A percentile compares a stretch with the other conserved stretches of the same genome.
These are phyloP conservation scores for Podospora pseudoanserina DNA, from an alignment of 495 filamentous ascomycete genomes.

Conservation along the genomic window DNA sequence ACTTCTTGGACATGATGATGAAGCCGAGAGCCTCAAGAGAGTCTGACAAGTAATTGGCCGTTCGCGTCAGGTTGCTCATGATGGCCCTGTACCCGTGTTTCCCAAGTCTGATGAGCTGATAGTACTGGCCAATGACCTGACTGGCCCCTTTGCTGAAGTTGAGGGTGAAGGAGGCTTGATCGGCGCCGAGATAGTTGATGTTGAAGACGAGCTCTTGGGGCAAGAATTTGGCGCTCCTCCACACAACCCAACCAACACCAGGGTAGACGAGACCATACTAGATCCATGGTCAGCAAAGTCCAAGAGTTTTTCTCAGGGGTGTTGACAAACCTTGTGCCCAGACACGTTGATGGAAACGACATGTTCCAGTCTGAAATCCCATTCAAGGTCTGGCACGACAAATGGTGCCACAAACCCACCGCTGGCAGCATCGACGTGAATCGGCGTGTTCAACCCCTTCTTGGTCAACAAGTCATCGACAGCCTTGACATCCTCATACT, in stretches of 20 bases:
- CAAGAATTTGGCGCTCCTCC: conserved; percentile 77
- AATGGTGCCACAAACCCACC: conserved; percentile 92
- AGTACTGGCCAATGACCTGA: conserved; percentile 93
- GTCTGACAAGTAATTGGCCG: conserved; percentile 71
- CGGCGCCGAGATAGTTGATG: conserved; percentile 93
- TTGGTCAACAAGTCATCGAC: conserved; percentile 79
- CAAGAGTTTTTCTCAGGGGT: neutral
- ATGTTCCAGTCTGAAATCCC: conserved; percentile 84
- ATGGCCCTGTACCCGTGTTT: conserved; percentile 83
- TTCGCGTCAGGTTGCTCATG: conserved; percentile 83
- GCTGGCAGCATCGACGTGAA: conserved; percentile 87
- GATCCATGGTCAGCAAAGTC: conserved; percentile 6
- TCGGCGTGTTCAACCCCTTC: conserved; percentile 68
- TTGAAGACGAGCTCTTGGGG: conserved; percentile 93
- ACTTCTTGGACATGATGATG: conserved; percentile 74
- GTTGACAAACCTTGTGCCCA: conserved; percentile 77
- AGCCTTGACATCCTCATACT: conserved; percentile 88
- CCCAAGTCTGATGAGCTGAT: conserved; percentile 88
- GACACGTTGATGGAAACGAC: conserved; percentile 91
- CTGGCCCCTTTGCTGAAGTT: conserved; percentile 93
- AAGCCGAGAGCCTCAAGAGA: conserved; percentile 70
- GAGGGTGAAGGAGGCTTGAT: conserved; percentile 95
- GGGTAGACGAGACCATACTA: conserved; percentile 71
- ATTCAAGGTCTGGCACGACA: conserved; percentile 70
- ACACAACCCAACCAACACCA: conserved; percentile 89